phyloP scores from a whole-genome alignment of 2,329 filamentous ascomycete genomes.

The Xylariaceae sp. region DNA sequence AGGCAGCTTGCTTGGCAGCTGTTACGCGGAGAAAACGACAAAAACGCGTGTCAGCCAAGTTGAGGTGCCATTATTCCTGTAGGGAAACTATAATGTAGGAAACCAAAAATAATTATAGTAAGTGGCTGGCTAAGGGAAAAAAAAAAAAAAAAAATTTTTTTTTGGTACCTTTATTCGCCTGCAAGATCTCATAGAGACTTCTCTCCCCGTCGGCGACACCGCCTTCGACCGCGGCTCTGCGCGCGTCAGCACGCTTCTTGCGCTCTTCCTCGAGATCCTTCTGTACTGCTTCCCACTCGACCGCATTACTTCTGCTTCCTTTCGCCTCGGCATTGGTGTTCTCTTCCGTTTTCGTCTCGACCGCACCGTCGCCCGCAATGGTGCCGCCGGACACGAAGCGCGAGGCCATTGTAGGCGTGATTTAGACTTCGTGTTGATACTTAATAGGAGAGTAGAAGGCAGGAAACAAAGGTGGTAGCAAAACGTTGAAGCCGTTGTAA shows the following conservation, averaged over 20 bases:
- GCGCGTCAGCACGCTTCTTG: slow-evolving; percentile 57
- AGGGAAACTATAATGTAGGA: background rate
- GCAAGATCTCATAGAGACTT: slow-evolving; percentile 74
- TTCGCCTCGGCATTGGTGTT: too few species aligned
- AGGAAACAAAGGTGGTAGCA: background rate
- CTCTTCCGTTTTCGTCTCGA: background rate
- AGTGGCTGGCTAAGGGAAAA: slow-evolving; percentile 2
- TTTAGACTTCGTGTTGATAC: background rate
- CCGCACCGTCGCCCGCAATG: slow-evolving; percentile 46
- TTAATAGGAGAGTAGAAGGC: background rate
- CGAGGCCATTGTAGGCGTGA: slow-evolving; percentile 50
- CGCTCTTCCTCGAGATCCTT: slow-evolving; percentile 67
- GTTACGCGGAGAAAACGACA: background rate
- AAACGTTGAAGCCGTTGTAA: too few species aligned
- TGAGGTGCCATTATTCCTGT: background rate
- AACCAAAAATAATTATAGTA: too few species aligned
- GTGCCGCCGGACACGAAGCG: slow-evolving; percentile 63
- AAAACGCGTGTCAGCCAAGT: background rate
- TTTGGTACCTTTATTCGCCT: slow-evolving; percentile 79
- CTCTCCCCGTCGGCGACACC: slow-evolving; percentile 53
- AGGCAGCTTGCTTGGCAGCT: slow-evolving; percentile 81
- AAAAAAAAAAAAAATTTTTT: slow-evolving; percentile 10
- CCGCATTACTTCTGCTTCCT: slow-evolving; percentile 30
- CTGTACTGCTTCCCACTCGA: slow-evolving; percentile 70
- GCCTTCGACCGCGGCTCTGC: slow-evolving; percentile 47